Base-by-base conservation (phyloP, 495 filamentous ascomycete genomes). In the Talaromyces adpressus region DNA sequence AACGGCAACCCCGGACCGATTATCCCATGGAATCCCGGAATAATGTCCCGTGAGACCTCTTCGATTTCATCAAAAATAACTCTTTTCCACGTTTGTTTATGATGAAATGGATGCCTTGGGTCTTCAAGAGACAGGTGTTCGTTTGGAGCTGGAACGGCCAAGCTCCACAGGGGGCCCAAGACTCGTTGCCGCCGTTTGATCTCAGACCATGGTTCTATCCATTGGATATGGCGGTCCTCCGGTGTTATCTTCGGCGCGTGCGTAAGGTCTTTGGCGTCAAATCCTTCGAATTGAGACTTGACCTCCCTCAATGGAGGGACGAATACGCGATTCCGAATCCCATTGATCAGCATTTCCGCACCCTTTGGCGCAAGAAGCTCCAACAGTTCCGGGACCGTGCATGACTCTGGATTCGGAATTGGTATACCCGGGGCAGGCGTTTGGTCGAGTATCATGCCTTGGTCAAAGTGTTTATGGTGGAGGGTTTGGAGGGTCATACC, bases 401-500 rank as follows among this genome's bases (percentile, higher is more conserved):
- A 77, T 11, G 72, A 71, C 2, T 71, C 69, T 8, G 78, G 68
- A 36, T 73, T 75, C 7, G 80, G 79, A 58, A 88, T 78, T 3
- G 73, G 67, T 34, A 88, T 68, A 8, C 81, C 83, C 16, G 84
- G 83, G 2, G 65, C 41, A 6, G 79, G 81, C 0, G 85, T 88
- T 73, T 93, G 92, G 7, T 83, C 75, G 14, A 98, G 78, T 18
- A 96, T 84, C 16, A 70, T 69, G 16, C 94, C 94, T 49, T 84
- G 82, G 74, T 98, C 94, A 69, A 97, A 96, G 61, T 75, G 69
- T 11, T 79, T 74, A 0, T 81, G 79, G 69, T 96, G 87, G 41
- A 98, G 79, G 6, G 92, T 97, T 71, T 98, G 94, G 30, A 98
- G 77, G 0, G 88, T 89, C 16, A 96, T 80, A 16, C 92, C 92